A percentile compares a stretch with the other conserved stretches of the same genome.
Evolutionary conservation across 1,284 basidiomycete genomes (phyloP).

Genomic region (Anthracocystis setariae): DNA sequence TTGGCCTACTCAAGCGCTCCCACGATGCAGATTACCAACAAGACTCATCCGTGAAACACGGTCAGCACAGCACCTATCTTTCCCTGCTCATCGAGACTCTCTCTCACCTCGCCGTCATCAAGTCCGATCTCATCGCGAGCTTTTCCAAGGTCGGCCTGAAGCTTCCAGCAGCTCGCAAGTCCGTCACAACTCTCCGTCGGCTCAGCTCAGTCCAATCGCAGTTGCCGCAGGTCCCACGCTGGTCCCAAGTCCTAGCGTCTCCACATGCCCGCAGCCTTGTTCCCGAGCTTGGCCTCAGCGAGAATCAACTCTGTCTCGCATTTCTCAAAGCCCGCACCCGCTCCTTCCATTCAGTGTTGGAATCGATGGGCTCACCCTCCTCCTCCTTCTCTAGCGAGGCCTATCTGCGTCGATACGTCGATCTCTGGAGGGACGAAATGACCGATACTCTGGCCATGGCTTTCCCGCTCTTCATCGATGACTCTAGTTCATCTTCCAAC

Average conservation of each 20-base stretch:
- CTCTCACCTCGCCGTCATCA: constrained; percentile 75
- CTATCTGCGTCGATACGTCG: constrained; percentile 76
- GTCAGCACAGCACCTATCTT: constrained; percentile 63
- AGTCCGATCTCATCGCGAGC: constrained; percentile 77
- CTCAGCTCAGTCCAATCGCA: constrained; percentile 71
- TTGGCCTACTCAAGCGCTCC: constrained; percentile 68
- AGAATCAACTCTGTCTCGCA: constrained; percentile 76
- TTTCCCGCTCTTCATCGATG: constrained; percentile 85
- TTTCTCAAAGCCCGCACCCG: constrained; percentile 76
- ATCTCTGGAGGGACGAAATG: constrained; percentile 88
- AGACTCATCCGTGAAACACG: background rate
- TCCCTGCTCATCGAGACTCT: constrained; percentile 80
- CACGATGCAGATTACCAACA: background rate
- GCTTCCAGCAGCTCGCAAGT: constrained; percentile 86
- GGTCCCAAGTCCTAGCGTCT: constrained; percentile 1
- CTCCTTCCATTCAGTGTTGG: constrained; percentile 72
- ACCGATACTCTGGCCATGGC: constrained; percentile 91
- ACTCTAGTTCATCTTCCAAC: too few relatives aligned
- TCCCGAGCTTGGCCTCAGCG: constrained; percentile 69
- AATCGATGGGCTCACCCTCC: constrained; percentile 44
- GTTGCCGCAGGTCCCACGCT: constrained; percentile 17
- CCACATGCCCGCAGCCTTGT: background rate
- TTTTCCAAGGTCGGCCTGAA: constrained; percentile 82
- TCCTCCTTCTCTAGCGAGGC: constrained; percentile 28
- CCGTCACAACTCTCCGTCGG: constrained; percentile 82